Evolutionary conservation across 164 flowering plant species (phyloP), one percentile per base, ranked within the genome.

Genomic region (Macadamia integrifolia): DNA sequence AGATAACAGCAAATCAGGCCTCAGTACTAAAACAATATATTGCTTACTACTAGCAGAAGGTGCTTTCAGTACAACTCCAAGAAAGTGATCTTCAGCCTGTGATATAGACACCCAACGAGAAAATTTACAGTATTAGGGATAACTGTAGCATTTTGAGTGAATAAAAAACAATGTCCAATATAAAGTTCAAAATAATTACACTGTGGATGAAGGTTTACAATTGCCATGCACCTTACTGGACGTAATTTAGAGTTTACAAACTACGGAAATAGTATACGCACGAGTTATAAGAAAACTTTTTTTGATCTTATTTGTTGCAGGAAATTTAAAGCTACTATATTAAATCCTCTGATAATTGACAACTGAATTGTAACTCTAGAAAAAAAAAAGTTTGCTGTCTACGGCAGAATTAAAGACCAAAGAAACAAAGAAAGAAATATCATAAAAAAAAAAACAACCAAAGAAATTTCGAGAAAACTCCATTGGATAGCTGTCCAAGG

Each of bases 31-130:
- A 73, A 87, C 91, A 64, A 95, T 77, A 70, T 87, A 82, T 49
- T 82, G 88, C 58, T 84, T 91, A 69, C 53, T 82, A 71, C 8
- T 80, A 50, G 82, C 56, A 50, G 93, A 74, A 69, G 89, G 85
- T 63, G 83, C 62, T 80, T 89, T 87, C 60, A 92, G 69, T n/a
- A 95, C 81, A 28, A 86, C 96, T 69, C 97, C 99, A 62, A 95
- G 89, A 58, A 92, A 83, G 81, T 89, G 96, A 66, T 89, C 97
- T 73, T 86, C 86, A 35, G 74, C 89, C 99, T 89, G 88, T 67
- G 62, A 52, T 30, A 77, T n/a, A 72, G 28, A 48, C 58, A 11
- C 61, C 70, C 59, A 72, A 65, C 59, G 58, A 71, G 57, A 6
- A 49, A 40, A 40, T 9, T 8, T 61, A 59, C 32, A 58, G 53